phyloP scores from a whole-genome alignment of 1,139 yeast species.

The Geotrichum macrosporum region DNA sequence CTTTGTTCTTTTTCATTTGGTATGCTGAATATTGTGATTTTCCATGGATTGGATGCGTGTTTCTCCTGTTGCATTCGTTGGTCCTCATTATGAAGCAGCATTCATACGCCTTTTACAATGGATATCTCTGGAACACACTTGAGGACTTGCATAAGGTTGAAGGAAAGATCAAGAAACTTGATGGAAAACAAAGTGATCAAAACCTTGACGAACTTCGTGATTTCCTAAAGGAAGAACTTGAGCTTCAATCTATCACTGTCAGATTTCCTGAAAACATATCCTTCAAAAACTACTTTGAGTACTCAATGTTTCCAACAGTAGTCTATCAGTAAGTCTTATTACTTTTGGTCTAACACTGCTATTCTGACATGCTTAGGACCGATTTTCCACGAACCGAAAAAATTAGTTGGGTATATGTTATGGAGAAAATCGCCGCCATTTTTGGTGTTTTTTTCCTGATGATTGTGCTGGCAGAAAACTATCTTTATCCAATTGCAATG shows the following conservation, averaged over 20 bases:
- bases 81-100: constrained; percentile 91
- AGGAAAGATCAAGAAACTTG: constrained; percentile 23
- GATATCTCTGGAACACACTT: constrained; percentile 68
- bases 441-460: constrained; percentile 82
- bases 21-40: constrained; percentile 51
- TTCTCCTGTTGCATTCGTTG: constrained; percentile 72
- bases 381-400: constrained; percentile 70
- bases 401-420: constrained; percentile 67
- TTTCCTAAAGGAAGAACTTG: constrained; percentile 30
- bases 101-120: constrained; percentile 83
- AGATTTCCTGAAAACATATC: constrained; percentile 70
- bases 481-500: constrained; percentile 71
- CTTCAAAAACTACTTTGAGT: constrained; percentile 62
- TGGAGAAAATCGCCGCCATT: constrained; percentile 68
- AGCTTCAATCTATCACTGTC: constrained; percentile 32
- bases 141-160: constrained; percentile 54
- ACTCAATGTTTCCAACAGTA: constrained; percentile 85
- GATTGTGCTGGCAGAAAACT: constrained; percentile 76
- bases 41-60: constrained; percentile 88
- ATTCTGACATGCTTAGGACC: too few relatives aligned
- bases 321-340: constrained; percentile 43
- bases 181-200: constrained; percentile 21
- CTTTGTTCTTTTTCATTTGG: constrained; percentile 45
- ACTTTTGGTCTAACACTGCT: background rate
- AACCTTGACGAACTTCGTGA: constrained; percentile 6